phyloP scores from a whole-genome alignment of 2,329 filamentous ascomycete species.

The Diplodia scrobiculata region DNA sequence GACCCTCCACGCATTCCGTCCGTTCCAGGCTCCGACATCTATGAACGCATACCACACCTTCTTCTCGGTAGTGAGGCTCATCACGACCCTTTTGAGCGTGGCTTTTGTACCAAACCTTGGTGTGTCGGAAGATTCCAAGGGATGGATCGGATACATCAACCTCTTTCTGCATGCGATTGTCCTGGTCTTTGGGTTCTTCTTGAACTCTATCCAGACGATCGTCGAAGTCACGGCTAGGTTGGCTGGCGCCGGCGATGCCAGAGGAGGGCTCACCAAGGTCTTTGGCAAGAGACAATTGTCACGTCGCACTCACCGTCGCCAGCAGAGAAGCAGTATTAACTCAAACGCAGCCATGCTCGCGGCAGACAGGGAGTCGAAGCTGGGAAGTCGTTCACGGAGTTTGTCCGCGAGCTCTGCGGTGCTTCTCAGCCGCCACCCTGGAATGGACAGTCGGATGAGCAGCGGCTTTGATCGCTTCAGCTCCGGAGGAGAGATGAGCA shows the following conservation, averaged over 20 bases:
- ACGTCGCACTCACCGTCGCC: slow-evolving; percentile 64
- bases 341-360: slow-evolving; percentile 81
- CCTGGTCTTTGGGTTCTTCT: slow-evolving; percentile 85
- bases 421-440: slow-evolving; percentile 48
- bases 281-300: slow-evolving; percentile 90
- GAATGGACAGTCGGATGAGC: slow-evolving; percentile 40
- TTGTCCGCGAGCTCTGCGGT: slow-evolving; percentile 64
- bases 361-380: slow-evolving; percentile 62
- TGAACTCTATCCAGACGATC: slow-evolving; percentile 87
- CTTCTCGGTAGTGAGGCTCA: slow-evolving; percentile 75
- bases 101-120: slow-evolving; percentile 82
- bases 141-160: slow-evolving; percentile 94
- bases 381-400: slow-evolving; percentile 56
- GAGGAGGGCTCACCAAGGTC: slow-evolving; percentile 80
- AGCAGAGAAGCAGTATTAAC: slow-evolving; percentile 75
- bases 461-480: slow-evolving; percentile 58
- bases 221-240: slow-evolving; percentile 84
- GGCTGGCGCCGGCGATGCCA: slow-evolving; percentile 74
- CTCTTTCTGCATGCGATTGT: slow-evolving; percentile 82
- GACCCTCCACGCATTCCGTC: slow-evolving; percentile 83
- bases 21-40: slow-evolving; percentile 86
- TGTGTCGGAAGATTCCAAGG: slow-evolving; percentile 75
- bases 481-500: slow-evolving; percentile 53
- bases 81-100: slow-evolving; percentile 58
- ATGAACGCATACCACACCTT: slow-evolving; percentile 96